Base-by-base conservation (phyloP, 139 green algal genomes). In the Tetradesmus lagerheimii region DNA sequence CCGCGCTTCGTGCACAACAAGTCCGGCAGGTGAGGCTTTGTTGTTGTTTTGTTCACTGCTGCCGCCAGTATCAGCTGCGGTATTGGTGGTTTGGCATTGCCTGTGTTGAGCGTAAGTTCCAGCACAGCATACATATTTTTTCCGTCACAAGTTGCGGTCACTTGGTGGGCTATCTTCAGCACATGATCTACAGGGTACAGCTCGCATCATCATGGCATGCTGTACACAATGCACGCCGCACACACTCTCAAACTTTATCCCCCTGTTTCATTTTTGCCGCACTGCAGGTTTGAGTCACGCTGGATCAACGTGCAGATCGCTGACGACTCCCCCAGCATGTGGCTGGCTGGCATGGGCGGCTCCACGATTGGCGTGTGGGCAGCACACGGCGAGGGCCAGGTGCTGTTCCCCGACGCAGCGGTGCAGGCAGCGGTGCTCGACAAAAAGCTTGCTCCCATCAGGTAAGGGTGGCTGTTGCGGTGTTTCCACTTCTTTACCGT, bases 1-100 rank as follows among this genome's bases (percentile, higher is more conserved):
- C 98, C 98, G 1, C 96, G 98, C 79, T 99, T 99, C 92, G 94
- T 99, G 67, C 98, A 99, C 95, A 99, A 99, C 94, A 91, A 91
- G 45, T 96, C 88, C 11, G 93, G 93, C 43, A 93, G 97, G 50
- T 99, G 99, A 89, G 98, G 99, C 93, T 95, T 89, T 79, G 94
- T 97, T 66, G 43, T 45, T 14, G 4, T 20, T 23, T 57, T 74
- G 83, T 47, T 34, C 25, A 57, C 14, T 1, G 2, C 8, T 14
- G 37, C 77, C 35, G n/a, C n/a, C n/a, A n/a, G n/a, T n/a, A n/a
- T n/a, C n/a, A n/a, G n/a, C n/a, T n/a, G n/a, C n/a, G n/a, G n/a
- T n/a, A n/a, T n/a, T n/a, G n/a, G n/a, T n/a, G n/a, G n/a, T n/a
- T n/a, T n/a, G n/a, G n/a, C n/a, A n/a, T n/a, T n/a, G n/a, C n/a